Conservation (phyloP, 257 asterid species). For the Euphrasia confusa region DNA sequence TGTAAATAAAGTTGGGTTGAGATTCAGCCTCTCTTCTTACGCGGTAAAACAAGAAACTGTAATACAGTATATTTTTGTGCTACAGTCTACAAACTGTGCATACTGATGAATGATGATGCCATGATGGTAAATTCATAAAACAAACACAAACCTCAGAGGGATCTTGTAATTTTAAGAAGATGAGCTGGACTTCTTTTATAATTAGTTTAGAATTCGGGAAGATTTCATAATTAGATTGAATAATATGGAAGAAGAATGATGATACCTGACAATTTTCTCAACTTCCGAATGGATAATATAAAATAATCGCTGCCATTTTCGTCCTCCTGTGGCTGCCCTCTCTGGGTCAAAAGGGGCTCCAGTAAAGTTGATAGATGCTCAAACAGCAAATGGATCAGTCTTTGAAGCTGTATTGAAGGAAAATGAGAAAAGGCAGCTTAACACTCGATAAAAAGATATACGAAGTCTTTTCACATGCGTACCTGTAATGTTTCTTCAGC, state of each 20-base stretch:
- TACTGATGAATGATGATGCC: neutral
- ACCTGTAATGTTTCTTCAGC: constrained; percentile 99
- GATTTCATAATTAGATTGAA: neutral
- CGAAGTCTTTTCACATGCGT: neutral
- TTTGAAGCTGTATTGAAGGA: constrained; percentile 56
- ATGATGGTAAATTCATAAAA: neutral
- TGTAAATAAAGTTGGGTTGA: neutral
- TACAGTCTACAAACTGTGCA: neutral
- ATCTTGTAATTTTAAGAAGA: neutral
- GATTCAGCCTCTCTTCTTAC: neutral
- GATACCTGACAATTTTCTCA: constrained; percentile 71
- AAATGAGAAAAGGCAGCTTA: constrained; percentile 23
- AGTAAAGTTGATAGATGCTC: constrained; percentile 68
- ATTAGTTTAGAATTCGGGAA: neutral
- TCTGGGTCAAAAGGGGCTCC: constrained; percentile 47
- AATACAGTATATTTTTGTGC: neutral
- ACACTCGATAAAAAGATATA: neutral
- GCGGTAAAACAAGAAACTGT: neutral
- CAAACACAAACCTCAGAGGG: neutral
- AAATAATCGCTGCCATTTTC: constrained; percentile 36
- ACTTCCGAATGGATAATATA: constrained; percentile 58
- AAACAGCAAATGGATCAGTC: constrained; percentile 69
- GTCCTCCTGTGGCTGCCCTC: constrained; percentile 43
- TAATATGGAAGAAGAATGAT: constrained; percentile 7
- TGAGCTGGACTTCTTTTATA: neutral